Conservation (phyloP, 2,329 filamentous ascomycete genomes). For the Epichloe sylvatica region DNA sequence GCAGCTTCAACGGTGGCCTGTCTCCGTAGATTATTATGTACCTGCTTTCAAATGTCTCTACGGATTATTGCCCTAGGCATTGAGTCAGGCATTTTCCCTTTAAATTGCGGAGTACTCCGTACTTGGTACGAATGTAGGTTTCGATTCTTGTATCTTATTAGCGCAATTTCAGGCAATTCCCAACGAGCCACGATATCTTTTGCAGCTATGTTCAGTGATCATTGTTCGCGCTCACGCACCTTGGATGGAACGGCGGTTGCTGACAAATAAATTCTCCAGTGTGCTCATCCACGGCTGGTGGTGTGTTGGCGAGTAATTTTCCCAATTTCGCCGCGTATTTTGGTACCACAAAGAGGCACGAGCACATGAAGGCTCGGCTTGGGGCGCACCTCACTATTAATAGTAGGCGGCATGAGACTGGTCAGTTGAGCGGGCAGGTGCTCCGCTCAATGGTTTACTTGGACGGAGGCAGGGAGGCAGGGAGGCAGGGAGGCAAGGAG, state of each 20-base stretch:
- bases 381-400: neutral
- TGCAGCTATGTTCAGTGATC: neutral
- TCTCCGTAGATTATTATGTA: neutral
- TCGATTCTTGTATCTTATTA: neutral
- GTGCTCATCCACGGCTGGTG: neutral
- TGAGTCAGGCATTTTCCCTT: conserved; percentile 1
- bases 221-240: neutral
- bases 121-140: neutral
- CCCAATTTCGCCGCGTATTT: conserved; percentile 1
- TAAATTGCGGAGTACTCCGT: too few species aligned
- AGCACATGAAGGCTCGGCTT: neutral
- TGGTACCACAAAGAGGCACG: neutral
- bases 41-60: neutral
- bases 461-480: neutral
- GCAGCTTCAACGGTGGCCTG: neutral
- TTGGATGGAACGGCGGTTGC: neutral
- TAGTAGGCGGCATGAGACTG: neutral
- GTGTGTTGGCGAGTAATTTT: conserved; percentile 3
- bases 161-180: neutral
- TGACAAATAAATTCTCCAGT: neutral
- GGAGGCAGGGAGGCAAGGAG: neutral
- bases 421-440: conserved; percentile 1
- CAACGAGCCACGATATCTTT: conserved; percentile 1
- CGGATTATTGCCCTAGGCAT: neutral
- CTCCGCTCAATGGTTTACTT: neutral